phyloP scores from a whole-genome alignment of 345 rosid genomes.

The Noccaea caerulescens region DNA sequence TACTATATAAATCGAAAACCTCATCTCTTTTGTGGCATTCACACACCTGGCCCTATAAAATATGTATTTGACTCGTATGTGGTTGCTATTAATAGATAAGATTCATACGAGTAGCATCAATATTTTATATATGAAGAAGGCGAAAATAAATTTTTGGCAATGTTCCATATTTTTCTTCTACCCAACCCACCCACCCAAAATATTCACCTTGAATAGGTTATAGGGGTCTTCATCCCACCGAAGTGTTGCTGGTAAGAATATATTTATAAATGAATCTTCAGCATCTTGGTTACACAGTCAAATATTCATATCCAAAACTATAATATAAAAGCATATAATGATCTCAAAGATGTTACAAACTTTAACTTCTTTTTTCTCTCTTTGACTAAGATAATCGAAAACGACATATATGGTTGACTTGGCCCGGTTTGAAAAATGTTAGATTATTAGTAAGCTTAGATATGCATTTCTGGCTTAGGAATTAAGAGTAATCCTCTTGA shows the following conservation, averaged over 20 bases:
- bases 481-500: slow-evolving; percentile 3
- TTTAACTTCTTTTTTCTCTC: neutral
- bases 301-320: slow-evolving; percentile 35
- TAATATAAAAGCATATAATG: slow-evolving; percentile 13
- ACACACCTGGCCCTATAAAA: slow-evolving; percentile 9
- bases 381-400: slow-evolving; percentile 24
- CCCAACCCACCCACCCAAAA: slow-evolving; percentile 20
- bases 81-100: slow-evolving; percentile 28
- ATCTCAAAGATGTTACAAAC: neutral
- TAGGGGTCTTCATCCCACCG: neutral
- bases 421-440: slow-evolving; percentile 15
- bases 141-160: no score
- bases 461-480: slow-evolving; percentile 19
- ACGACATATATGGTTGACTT: slow-evolving; percentile 31
- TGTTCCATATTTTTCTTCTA: slow-evolving; percentile 14
- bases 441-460: neutral
- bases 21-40: slow-evolving; percentile 1
- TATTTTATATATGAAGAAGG: neutral
- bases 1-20: neutral
- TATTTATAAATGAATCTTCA: slow-evolving; percentile 19
- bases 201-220: neutral
- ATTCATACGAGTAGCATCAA: slow-evolving; percentile 1
- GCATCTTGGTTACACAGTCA: slow-evolving; percentile 32
- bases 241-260: slow-evolving; percentile 22
- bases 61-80: neutral